phyloP scores from a whole-genome alignment of 2,329 filamentous ascomycete species.

The Colletotrichum abscissum region DNA sequence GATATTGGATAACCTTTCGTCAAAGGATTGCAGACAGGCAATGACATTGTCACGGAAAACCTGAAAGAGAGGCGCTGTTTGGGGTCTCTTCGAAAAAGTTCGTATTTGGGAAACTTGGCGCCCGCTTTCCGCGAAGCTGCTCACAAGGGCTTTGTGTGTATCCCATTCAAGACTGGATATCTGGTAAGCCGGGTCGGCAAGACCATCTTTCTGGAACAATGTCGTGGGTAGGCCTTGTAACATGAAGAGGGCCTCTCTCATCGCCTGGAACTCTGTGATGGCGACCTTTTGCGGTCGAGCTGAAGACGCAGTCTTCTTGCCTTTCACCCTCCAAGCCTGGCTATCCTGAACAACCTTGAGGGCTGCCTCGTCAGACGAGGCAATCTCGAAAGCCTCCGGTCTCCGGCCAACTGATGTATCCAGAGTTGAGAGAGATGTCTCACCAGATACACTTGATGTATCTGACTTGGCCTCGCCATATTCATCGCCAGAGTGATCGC shows the following conservation, averaged over 20 bases:
- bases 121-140: constrained; percentile 59
- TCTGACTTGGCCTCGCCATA: constrained; percentile 50
- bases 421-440: constrained; percentile 49
- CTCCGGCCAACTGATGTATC: constrained; percentile 44
- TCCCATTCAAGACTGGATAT: constrained; percentile 61
- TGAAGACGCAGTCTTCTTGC: neutral
- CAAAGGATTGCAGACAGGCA: constrained; percentile 67
- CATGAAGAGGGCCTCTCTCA: constrained; percentile 77
- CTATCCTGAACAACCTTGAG: constrained; percentile 49
- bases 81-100: constrained; percentile 52
- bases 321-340: constrained; percentile 57
- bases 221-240: constrained; percentile 81
- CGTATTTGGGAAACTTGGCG: constrained; percentile 59
- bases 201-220: constrained; percentile 66
- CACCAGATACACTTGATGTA: constrained; percentile 45
- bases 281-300: constrained; percentile 30
- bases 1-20: constrained; percentile 66
- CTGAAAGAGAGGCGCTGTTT: constrained; percentile 71
- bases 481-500: constrained; percentile 73
- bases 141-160: constrained; percentile 60
- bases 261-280: constrained; percentile 33
- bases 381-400: constrained; percentile 45
- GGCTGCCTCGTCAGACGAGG: constrained; percentile 44
- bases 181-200: constrained; percentile 55
- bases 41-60: constrained; percentile 76